These are phyloP conservation scores for Xylariaceae sp. DNA, from an alignment of 2,329 filamentous ascomycete genomes.

Conservation along the genomic window DNA sequence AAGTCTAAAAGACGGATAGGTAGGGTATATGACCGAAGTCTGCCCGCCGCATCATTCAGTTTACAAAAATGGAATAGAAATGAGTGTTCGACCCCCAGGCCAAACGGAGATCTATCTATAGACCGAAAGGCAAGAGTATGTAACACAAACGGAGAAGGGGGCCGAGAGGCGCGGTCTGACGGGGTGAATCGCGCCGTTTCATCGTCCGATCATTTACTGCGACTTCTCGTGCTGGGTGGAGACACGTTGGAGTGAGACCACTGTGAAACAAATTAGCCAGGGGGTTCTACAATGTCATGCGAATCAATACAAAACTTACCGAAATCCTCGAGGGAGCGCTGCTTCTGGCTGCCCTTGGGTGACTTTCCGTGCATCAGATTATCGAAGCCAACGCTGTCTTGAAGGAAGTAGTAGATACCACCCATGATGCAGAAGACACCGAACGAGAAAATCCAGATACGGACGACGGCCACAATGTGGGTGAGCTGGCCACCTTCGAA, in stretches of 20 bases:
- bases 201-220: conserved; percentile 54
- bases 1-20: conserved; percentile 40
- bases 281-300: not conserved
- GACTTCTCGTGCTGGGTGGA: conserved; percentile 93
- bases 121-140: conserved; percentile 39
- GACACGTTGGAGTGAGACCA: conserved; percentile 87
- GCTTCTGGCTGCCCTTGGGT: conserved; percentile 80
- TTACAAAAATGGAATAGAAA: conserved; percentile 45
- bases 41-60: conserved; percentile 43
- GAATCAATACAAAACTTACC: conserved; percentile 61
- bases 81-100: conserved; percentile 36
- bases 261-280: conserved; percentile 61
- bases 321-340: conserved; percentile 87
- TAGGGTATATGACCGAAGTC: conserved; percentile 42
- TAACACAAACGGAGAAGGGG: conserved; percentile 35
- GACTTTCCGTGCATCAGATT: conserved; percentile 93
- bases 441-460: conserved; percentile 91
- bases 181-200: conserved; percentile 27
- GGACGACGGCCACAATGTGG: conserved; percentile 82
- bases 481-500: conserved; percentile 71
- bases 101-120: conserved; percentile 36
- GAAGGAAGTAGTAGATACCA: conserved; percentile 76
- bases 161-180: conserved; percentile 32
- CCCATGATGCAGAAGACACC: conserved; percentile 86
- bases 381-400: conserved; percentile 82